These are phyloP conservation scores for Trichoderma koningii DNA, from an alignment of 2,329 filamentous ascomycete species.

Conservation along the genomic window DNA sequence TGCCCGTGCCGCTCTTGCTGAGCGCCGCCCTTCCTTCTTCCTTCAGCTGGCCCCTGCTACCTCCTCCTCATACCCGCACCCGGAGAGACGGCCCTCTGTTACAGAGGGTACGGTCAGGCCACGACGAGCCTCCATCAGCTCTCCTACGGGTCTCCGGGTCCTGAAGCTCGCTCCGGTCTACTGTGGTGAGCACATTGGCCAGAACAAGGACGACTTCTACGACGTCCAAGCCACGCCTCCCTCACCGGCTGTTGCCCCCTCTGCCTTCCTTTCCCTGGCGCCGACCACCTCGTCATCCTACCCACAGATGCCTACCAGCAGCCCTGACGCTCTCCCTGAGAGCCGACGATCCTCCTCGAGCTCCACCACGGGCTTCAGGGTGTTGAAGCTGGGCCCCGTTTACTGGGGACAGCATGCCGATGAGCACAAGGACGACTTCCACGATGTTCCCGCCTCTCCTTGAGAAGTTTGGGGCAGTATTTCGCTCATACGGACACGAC, in stretches of 20 bases:
- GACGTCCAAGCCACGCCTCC: conserved; percentile 36
- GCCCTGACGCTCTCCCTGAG: conserved; percentile 31
- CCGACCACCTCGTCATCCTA: conserved; percentile 60
- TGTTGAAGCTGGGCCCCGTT: conserved; percentile 66
- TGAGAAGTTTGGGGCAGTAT: not conserved
- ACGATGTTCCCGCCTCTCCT: conserved; percentile 40
- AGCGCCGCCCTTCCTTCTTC: conserved; percentile 42
- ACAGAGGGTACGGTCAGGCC: conserved; percentile 32
- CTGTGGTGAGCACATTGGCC: conserved; percentile 61
- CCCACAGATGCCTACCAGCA: conserved; percentile 47
- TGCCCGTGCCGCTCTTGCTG: conserved; percentile 27
- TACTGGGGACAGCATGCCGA: conserved; percentile 63
- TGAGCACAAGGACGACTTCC: conserved; percentile 59
- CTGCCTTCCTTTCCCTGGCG: conserved; percentile 58
- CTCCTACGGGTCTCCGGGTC: conserved; percentile 49
- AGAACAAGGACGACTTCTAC: conserved; percentile 59
- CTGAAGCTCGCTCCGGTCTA: conserved; percentile 67
- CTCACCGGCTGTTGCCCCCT: conserved; percentile 25
- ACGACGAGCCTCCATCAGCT: conserved; percentile 58
- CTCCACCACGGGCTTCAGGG: conserved; percentile 47
- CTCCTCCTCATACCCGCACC: conserved; percentile 59
- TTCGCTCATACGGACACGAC: not conserved
- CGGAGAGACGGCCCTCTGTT: conserved; percentile 33
- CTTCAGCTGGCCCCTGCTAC: conserved; percentile 60
- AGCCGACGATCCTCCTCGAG: conserved; percentile 58